These are phyloP conservation scores for Anacardium occidentale DNA, from an alignment of 345 rosid species.

Conservation along the genomic window DNA sequence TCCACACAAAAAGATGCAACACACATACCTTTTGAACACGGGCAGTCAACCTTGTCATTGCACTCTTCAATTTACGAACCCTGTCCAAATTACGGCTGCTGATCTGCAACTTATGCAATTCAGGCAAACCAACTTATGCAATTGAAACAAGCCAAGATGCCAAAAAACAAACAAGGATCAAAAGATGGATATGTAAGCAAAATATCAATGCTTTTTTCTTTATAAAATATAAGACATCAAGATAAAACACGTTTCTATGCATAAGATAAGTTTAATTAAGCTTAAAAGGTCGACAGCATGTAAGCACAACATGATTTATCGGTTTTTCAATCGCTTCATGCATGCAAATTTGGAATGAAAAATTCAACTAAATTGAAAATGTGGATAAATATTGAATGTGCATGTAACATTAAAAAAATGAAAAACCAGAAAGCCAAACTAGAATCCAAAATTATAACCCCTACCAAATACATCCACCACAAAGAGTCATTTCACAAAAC, in stretches of 20 bases:
- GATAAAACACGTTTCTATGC: not conserved
- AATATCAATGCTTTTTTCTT: not conserved
- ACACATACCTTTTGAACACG: conserved; percentile 81
- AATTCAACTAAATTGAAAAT: not conserved
- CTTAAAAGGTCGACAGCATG: not conserved
- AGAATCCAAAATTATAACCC: not conserved
- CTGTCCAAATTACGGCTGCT: conserved; percentile 96
- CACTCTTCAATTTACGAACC: conserved; percentile 95
- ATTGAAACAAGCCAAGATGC: not conserved
- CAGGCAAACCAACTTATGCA: not conserved
- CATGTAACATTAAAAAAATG: no score
- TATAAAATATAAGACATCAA: not conserved
- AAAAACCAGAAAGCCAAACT: not conserved
- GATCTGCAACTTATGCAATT: conserved; percentile 44
- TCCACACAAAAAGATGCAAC: not conserved
- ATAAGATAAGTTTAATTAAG: not conserved
- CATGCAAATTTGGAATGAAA: not conserved
- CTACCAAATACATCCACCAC: not conserved
- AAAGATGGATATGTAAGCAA: conserved; percentile 6
- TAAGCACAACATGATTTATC: not conserved
- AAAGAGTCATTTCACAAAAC: not conserved
- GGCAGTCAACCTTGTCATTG: conserved; percentile 92
- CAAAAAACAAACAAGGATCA: not conserved
- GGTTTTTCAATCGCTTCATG: not conserved
- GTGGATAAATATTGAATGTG: not conserved